Evolutionary conservation across 352 stramenopile species (phyloP).

Genomic region (Phytopythium kandeliae): DNA sequence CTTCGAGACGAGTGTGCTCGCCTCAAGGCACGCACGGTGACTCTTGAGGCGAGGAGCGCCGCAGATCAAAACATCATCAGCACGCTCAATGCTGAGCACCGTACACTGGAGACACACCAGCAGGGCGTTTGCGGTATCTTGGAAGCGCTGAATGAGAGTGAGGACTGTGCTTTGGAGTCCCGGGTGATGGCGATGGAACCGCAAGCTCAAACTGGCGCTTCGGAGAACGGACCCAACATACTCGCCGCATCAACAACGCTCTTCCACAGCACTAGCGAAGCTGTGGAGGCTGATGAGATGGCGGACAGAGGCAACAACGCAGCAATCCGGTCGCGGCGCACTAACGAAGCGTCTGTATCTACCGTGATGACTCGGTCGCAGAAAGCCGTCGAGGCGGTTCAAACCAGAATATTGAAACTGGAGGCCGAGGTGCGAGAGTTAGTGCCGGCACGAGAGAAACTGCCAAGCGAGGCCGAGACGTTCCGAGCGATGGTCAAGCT

Average conservation of each 20-base stretch:
- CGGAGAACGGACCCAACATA: too few species aligned
- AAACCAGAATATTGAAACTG: neutral
- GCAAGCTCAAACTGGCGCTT: too few species aligned
- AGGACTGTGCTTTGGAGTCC: too few species aligned
- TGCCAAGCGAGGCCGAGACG: neutral
- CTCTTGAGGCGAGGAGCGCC: neutral
- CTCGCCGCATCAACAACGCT: too few species aligned
- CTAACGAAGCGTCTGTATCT: too few species aligned
- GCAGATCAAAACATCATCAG: neutral
- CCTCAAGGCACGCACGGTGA: neutral
- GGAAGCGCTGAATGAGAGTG: too few species aligned
- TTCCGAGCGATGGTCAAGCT: neutral
- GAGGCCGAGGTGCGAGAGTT: neutral
- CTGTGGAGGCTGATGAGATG: too few species aligned
- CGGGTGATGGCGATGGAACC: too few species aligned
- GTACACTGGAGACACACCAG: neutral
- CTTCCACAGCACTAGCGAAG: too few species aligned
- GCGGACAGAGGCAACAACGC: too few species aligned
- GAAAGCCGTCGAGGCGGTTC: neutral
- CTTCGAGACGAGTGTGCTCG: neutral
- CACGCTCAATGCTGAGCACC: neutral
- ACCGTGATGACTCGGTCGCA: neutral
- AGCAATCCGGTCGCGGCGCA: too few species aligned
- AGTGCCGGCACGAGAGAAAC: neutral
- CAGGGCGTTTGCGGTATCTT: neutral